Percentiles rank a stretch among this genome's conserved stretches.
Conservation (phyloP, 495 filamentous ascomycete genomes). For the Neurospora sp. region DNA sequence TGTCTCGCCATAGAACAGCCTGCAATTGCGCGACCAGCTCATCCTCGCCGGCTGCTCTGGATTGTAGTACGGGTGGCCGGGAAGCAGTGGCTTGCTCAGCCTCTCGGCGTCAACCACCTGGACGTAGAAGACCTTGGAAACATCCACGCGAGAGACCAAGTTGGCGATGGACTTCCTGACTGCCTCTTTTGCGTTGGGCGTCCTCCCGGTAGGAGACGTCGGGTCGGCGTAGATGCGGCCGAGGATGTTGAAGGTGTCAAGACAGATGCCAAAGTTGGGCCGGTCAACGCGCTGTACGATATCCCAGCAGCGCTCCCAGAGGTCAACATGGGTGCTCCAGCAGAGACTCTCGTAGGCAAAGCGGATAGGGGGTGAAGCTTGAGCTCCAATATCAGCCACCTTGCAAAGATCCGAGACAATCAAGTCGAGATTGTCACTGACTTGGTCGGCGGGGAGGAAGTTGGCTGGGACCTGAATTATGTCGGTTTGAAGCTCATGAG, state of each 20-base stretch:
- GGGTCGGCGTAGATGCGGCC: slow-evolving; percentile 68
- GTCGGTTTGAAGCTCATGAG: slow-evolving; percentile 53
- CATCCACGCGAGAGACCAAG: slow-evolving; percentile 48
- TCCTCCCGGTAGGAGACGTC: slow-evolving; percentile 40
- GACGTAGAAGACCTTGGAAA: slow-evolving; percentile 66
- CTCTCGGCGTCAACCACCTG: slow-evolving; percentile 72
- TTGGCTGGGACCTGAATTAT: slow-evolving; percentile 66
- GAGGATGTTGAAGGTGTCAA: slow-evolving; percentile 76
- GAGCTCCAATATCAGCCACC: slow-evolving; percentile 54
- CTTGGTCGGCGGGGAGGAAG: slow-evolving; percentile 50
- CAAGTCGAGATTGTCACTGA: slow-evolving; percentile 45
- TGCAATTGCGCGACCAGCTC: slow-evolving; percentile 73
- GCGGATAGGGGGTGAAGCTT: slow-evolving; percentile 45
- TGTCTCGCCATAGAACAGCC: slow-evolving; percentile 67
- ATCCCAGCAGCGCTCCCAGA: slow-evolving; percentile 63
- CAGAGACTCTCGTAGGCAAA: slow-evolving; percentile 71
- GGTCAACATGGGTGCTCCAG: slow-evolving; percentile 64
- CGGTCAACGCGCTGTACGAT: slow-evolving; percentile 56
- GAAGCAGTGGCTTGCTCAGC: slow-evolving; percentile 46
- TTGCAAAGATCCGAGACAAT: slow-evolving; percentile 56
- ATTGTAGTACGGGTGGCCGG: slow-evolving; percentile 54
- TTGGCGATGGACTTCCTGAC: slow-evolving; percentile 47
- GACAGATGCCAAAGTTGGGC: slow-evolving; percentile 66
- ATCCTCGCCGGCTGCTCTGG: slow-evolving; percentile 55
- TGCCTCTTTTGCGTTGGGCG: slow-evolving; percentile 46